Evolutionary conservation across 75 land plant genomes (phyloP), one percentile per base, ranked within the genome.

Genomic region (Cryptomeria japonica): DNA sequence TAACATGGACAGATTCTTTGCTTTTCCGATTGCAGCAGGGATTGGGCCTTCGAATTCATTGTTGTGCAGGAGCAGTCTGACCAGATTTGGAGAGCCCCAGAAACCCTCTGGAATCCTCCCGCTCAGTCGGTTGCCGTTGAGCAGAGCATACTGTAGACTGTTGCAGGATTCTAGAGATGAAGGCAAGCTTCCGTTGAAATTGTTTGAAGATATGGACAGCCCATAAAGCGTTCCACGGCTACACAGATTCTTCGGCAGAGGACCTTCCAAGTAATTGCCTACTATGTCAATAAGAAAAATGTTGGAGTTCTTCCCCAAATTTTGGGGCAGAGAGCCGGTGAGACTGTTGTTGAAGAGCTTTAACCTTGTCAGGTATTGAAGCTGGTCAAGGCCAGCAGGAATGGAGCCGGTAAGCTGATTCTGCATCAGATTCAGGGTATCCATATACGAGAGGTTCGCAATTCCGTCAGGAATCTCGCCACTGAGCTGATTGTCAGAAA

Each of bases 321-420:
- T 73, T n/a, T 73, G 77, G 9, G 77, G 77, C 77, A 73, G n/a
- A 2, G 13, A 7, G 31, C 77, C 77, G 2, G 77, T 73, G 77
- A 73, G 77, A n/a, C 12, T 73, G 77, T 73, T 73, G 34, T 32
- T n/a, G 77, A 10, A 31, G 3, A 73, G 77, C 12, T 28, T 11
- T 31, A 73, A 34, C 11, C 0, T 73, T 5, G 77, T 73, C 77
- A 73, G 34, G 12, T 73, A n/a, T 11, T 2, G 34, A 73, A 73
- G 77, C 77, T n/a, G 25, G 13, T 32, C 77, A 9, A 94, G n/a
- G 22, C 91, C 83, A 22, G 38, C 84, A 32, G 95, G 95, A 25
- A 94, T 83, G 39, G 39, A 5, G 5, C 95, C 95, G 39, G 44
- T 91, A 34, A 94, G 58, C 22, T 87, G 78, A 77, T 94, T 94